Base-by-base conservation (phyloP, 148 eudicot genomes). In the Fagopyrum homotropicum region DNA sequence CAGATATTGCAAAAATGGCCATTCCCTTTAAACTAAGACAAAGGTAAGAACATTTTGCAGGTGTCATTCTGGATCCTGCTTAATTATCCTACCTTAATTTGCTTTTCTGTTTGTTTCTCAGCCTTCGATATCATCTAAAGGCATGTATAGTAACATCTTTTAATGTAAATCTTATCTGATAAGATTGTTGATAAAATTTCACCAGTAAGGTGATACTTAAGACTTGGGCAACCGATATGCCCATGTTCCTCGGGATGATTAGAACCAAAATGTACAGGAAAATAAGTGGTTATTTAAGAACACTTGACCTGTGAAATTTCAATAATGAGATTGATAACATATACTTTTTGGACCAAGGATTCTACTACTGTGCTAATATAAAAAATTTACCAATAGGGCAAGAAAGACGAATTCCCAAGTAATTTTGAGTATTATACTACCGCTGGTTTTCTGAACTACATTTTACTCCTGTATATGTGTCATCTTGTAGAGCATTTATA, bases 1-100 rank as follows among this genome's bases (percentile, higher is more conserved):
- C 90, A 94, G 98, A 92, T 80, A 90, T 94, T 81, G 84, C 87
- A 47, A 90, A 74, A 80, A 84, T 94, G 93, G 97, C 97, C 77
- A 91, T 85, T 73, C 48, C 77, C 73, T 93, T 92, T 30, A 94
- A 94, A 92, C 87, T 90, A 80, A 88, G 97, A 79, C 98, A 94
- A 89, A 94, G 98, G 98, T 94, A 17, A 75, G 90, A 74, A 30
- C 40, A 35, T 35, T 35, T 35, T 35, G 40, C 40, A 35, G 3
- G 3, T 35, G 40, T 35, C 40, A 35, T 35, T 35, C 40, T 35
- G 40, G 40, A 35, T 35, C 40, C 40, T 35, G 40, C 40, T 1
- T 35, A 35, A 35, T 35, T 35, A 35, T 35, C 40, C 3, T 35
- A 35, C 3, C 40, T 35, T n/a, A 73, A 14, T 66, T 66, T 5